Conservation (phyloP, 176 grass and related monocot species). For the Musa beccarii region DNA sequence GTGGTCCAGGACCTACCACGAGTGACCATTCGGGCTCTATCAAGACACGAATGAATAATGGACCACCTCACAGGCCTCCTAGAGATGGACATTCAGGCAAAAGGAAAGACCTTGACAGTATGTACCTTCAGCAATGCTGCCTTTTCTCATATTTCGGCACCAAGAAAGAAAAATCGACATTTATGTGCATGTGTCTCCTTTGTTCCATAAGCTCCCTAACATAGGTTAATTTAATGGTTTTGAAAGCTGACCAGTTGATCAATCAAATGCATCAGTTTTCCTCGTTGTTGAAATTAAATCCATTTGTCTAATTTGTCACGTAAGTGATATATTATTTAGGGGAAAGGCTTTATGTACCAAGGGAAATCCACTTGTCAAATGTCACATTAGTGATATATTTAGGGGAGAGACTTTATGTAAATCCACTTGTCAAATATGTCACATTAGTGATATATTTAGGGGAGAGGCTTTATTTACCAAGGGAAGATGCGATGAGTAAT, state of each 20-base stretch:
- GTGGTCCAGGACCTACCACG: conserved; percentile 31
- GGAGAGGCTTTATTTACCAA: too few species aligned
- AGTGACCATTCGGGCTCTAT: conserved; percentile 34
- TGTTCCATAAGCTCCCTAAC: neutral
- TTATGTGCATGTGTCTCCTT: neutral
- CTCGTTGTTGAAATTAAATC: neutral
- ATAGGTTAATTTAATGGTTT: neutral
- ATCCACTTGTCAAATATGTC: too few species aligned
- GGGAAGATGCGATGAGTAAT: too few species aligned
- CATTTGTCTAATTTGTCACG: neutral
- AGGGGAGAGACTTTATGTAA: too few species aligned
- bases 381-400: neutral
- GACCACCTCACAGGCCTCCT: conserved; percentile 37
- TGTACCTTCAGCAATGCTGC: neutral
- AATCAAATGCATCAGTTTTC: neutral
- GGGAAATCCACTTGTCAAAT: neutral
- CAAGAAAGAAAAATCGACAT: neutral
- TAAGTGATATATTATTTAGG: too few species aligned
- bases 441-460: too few species aligned
- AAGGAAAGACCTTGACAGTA: conserved; percentile 9
- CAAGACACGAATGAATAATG: conserved; percentile 59
- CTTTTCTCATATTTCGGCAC: neutral
- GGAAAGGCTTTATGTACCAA: too few species aligned
- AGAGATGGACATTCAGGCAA: neutral
- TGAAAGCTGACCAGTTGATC: neutral